phyloP scores from a whole-genome alignment of 2,329 filamentous ascomycete species.

The Juglanconis sp. region DNA sequence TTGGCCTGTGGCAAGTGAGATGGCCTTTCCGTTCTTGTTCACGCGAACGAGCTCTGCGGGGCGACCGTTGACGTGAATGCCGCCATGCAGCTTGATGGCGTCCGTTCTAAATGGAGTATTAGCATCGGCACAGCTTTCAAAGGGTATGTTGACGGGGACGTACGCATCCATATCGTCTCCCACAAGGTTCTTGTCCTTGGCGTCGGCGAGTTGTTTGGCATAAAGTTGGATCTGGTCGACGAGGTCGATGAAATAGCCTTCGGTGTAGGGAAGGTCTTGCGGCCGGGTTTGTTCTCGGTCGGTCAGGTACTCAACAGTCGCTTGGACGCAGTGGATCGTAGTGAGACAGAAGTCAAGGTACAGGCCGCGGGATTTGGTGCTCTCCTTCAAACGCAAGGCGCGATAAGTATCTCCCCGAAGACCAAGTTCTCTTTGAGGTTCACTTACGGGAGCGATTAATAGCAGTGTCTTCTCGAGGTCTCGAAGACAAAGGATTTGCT shows the following conservation, averaged over 20 bases:
- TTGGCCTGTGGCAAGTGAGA: constrained; percentile 72
- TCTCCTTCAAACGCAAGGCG: constrained; percentile 73
- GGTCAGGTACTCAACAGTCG: constrained; percentile 79
- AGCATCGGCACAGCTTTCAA: constrained; percentile 21
- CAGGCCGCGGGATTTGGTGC: constrained; percentile 64
- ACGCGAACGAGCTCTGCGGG: constrained; percentile 81
- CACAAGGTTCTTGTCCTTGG: constrained; percentile 63
- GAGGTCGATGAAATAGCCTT: constrained; percentile 94
- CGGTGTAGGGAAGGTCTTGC: constrained; percentile 85
- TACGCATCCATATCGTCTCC: constrained; percentile 59
- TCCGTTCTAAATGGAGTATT: constrained; percentile 45
- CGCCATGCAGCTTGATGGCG: constrained; percentile 76
- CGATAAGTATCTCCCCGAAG: constrained; percentile 65
- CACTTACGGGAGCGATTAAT: constrained; percentile 91
- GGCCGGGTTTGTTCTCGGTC: constrained; percentile 83
- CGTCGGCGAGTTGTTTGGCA: constrained; percentile 76
- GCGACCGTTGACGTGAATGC: constrained; percentile 75
- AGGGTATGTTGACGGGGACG: constrained; percentile 28
- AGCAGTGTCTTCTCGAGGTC: constrained; percentile 93
- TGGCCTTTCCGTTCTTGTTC: constrained; percentile 73
- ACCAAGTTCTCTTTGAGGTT: constrained; percentile 47
- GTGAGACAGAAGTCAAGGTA: constrained; percentile 89
- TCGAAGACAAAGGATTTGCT: constrained; percentile 84
- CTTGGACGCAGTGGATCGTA: constrained; percentile 85
- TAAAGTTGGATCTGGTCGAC: constrained; percentile 90